These are phyloP conservation scores for Albizia julibrissin DNA, from an alignment of 306 rosid species.

Conservation along the genomic window DNA sequence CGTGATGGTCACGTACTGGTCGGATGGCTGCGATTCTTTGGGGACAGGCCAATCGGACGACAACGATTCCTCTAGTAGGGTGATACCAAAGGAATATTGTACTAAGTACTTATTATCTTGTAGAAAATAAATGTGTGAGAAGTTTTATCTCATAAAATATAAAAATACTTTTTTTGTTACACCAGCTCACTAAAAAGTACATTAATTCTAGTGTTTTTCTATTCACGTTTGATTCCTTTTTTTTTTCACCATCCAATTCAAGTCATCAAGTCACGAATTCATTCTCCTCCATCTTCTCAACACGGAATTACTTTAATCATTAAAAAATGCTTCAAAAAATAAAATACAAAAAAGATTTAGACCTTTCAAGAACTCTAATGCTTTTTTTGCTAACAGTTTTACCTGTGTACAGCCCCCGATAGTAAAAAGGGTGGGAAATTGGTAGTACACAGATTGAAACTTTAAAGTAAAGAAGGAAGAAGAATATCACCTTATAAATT, in stretches of 20 bases:
- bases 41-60: too few species aligned
- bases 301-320: neutral
- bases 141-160: too few species aligned
- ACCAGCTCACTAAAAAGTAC: too few species aligned
- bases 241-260: neutral
- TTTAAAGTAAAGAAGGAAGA: neutral
- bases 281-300: neutral
- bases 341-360: neutral
- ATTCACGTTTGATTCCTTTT: neutral
- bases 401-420: neutral
- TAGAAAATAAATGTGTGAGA: too few species aligned
- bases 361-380: neutral
- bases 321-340: neutral
- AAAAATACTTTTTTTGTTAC: too few species aligned
- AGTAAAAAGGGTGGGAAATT: neutral
- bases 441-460: neutral
- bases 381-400: neutral
- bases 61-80: too few species aligned
- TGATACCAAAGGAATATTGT: too few species aligned
- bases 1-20: too few species aligned
- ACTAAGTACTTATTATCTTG: too few species aligned
- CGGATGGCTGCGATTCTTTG: too few species aligned
- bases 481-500: conserved; percentile 19
- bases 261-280: neutral
- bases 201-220: neutral